These are phyloP conservation scores for Guadua angustifolia DNA, from an alignment of 176 grass and related monocot species.

Conservation along the genomic window DNA sequence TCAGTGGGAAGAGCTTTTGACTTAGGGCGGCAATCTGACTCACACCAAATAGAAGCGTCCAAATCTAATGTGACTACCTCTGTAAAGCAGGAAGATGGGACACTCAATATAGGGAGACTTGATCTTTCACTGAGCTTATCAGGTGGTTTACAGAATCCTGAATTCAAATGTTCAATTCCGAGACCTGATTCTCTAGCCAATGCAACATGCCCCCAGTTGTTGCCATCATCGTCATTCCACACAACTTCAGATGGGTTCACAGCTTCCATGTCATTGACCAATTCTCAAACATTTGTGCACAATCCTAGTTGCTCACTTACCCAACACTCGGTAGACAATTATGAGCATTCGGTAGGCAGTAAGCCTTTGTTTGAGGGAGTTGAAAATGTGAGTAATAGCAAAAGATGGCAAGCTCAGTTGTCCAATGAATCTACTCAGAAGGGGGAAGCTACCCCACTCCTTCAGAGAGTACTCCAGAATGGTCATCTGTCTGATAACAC, in stretches of 20 bases:
- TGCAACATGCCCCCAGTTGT: slow-evolving; percentile 50
- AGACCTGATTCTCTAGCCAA: slow-evolving; percentile 46
- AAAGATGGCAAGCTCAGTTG: slow-evolving; percentile 59
- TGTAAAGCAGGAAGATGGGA: slow-evolving; percentile 51
- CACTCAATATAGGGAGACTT: slow-evolving; percentile 63
- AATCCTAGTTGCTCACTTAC: slow-evolving; percentile 80
- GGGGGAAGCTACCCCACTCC: slow-evolving; percentile 38
- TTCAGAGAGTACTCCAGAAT: slow-evolving; percentile 62
- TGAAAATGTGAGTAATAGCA: slow-evolving; percentile 55
- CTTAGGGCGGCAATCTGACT: slow-evolving; percentile 51
- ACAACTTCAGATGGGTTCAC: slow-evolving; percentile 62
- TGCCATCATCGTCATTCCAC: slow-evolving; percentile 59
- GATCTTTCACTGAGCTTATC: slow-evolving; percentile 89
- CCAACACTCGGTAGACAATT: slow-evolving; percentile 73
- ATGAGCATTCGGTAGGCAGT: slow-evolving; percentile 72
- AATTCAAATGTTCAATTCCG: slow-evolving; percentile 38
- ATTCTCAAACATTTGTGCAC: slow-evolving; percentile 60
- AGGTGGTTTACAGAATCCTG: slow-evolving; percentile 59
- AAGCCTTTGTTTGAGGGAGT: slow-evolving; percentile 66
- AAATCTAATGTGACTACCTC: slow-evolving; percentile 29
- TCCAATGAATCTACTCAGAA: slow-evolving; percentile 59
- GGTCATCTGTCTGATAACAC: slow-evolving; percentile 55
- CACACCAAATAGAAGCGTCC: slow-evolving; percentile 38
- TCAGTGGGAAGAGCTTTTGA: slow-evolving; percentile 58
- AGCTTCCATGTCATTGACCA: slow-evolving; percentile 62